Conservation (phyloP, 2,329 filamentous ascomycete genomes). For the Pyrenophora graminea region DNA sequence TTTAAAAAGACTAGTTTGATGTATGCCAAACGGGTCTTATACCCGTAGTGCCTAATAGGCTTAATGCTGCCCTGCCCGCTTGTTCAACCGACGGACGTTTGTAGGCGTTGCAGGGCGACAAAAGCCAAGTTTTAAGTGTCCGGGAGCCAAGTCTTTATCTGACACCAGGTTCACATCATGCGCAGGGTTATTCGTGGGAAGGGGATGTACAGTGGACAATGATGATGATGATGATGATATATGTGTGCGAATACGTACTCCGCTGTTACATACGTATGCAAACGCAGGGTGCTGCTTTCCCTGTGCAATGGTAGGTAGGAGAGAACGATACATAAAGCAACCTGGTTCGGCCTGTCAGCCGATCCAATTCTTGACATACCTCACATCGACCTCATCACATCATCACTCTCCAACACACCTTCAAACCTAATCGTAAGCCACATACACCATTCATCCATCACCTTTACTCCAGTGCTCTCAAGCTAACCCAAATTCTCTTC, state of each 20-base stretch:
- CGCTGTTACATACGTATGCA: no score
- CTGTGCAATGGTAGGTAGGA: no score
- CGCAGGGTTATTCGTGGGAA: no score
- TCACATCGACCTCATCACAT: not conserved
- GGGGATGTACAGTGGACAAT: no score
- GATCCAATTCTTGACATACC: not conserved
- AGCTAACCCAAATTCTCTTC: not conserved
- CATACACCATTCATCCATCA: no score
- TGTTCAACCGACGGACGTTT: not conserved
- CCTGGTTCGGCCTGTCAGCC: no score
- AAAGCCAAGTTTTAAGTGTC: slow-evolving; percentile 15
- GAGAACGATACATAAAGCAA: no score
- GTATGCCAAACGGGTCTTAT: not conserved
- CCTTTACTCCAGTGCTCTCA: not conserved
- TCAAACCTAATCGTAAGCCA: no score
- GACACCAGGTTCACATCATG: no score
- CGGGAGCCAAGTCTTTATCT: slow-evolving; percentile 16
- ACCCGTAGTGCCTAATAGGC: not conserved
- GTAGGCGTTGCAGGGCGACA: not conserved
- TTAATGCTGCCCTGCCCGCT: not conserved
- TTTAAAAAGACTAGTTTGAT: no score
- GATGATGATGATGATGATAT: no score
- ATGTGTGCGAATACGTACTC: no score
- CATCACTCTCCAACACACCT: not conserved
- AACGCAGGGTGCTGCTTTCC: not conserved